These are phyloP conservation scores for Botrytis cinerea DNA, from an alignment of 2,329 filamentous ascomycete genomes.

Conservation along the genomic window DNA sequence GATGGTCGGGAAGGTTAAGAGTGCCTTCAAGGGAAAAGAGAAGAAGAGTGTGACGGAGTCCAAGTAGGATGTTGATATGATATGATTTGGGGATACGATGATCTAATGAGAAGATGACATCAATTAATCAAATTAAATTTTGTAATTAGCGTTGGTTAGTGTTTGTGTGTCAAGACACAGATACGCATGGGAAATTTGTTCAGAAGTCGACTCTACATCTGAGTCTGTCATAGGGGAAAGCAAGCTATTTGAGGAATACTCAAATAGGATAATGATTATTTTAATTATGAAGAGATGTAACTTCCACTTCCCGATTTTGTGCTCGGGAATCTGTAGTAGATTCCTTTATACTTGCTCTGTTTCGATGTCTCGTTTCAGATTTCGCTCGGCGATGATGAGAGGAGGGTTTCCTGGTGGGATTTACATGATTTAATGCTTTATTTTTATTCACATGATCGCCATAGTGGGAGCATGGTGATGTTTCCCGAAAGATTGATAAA, in stretches of 20 bases:
- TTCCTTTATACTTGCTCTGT: too few relatives aligned
- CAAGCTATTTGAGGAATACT: neutral
- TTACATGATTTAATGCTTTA: too few relatives aligned
- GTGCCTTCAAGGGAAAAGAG: constrained; percentile 27
- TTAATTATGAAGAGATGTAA: neutral
- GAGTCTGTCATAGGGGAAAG: neutral
- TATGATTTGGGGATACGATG: neutral
- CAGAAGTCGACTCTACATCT: neutral
- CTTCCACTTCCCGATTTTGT: too few relatives aligned
- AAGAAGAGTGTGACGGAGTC: constrained; percentile 12
- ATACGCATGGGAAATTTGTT: neutral
- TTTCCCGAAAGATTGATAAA: too few relatives aligned
- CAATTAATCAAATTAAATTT: neutral
- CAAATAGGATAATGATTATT: neutral
- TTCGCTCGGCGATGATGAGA: too few relatives aligned
- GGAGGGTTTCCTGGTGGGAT: too few relatives aligned
- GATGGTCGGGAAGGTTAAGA: constrained; percentile 43
- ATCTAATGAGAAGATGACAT: neutral
- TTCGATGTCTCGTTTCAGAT: too few relatives aligned
- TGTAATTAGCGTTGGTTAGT: neutral
- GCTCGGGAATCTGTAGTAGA: too few relatives aligned
- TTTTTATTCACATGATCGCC: too few relatives aligned
- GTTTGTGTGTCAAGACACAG: neutral
- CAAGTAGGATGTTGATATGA: neutral
- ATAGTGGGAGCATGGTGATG: too few relatives aligned